phyloP scores from a whole-genome alignment of 1,284 basidiomycete species.

The Phenoliferia sp. region DNA sequence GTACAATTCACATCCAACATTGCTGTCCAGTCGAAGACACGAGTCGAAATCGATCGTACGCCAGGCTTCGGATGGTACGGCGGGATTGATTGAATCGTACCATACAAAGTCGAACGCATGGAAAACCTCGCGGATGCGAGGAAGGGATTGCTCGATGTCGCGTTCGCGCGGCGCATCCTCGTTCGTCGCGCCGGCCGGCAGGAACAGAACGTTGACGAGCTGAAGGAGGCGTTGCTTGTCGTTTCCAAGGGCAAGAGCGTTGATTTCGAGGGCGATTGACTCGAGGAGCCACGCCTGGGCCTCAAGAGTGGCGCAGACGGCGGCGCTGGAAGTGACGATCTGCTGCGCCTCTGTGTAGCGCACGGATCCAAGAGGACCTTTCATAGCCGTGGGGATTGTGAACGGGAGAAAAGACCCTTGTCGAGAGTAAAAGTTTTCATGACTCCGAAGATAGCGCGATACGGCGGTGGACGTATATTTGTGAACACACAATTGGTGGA shows the following conservation, averaged over 20 bases:
- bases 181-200: conserved; percentile 15
- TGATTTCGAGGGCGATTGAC: conserved; percentile 81
- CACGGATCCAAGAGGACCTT: conserved; percentile 60
- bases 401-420: conserved; percentile 69
- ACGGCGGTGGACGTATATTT: conserved; percentile 74
- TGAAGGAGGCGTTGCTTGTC: conserved; percentile 32
- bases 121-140: conserved; percentile 79
- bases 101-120: conserved; percentile 82
- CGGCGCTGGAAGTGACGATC: conserved; percentile 67
- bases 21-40: conserved; percentile 64
- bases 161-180: conserved; percentile 16
- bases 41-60: conserved; percentile 68
- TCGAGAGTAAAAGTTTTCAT: conserved; percentile 81
- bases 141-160: conserved; percentile 70
- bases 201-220: conserved; percentile 39
- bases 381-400: conserved; percentile 26
- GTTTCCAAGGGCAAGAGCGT: conserved; percentile 72
- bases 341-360: conserved; percentile 64
- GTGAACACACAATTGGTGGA: conserved; percentile 83
- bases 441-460: conserved; percentile 80
- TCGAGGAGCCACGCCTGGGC: conserved; percentile 81
- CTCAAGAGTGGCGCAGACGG: conserved; percentile 72
- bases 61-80: conserved; percentile 61
- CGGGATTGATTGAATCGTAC: conserved; percentile 65
- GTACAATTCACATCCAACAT: conserved; percentile 69